These are phyloP conservation scores for Trichoderma atrobrunneum DNA, from an alignment of 2,329 filamentous ascomycete species.

Conservation along the genomic window DNA sequence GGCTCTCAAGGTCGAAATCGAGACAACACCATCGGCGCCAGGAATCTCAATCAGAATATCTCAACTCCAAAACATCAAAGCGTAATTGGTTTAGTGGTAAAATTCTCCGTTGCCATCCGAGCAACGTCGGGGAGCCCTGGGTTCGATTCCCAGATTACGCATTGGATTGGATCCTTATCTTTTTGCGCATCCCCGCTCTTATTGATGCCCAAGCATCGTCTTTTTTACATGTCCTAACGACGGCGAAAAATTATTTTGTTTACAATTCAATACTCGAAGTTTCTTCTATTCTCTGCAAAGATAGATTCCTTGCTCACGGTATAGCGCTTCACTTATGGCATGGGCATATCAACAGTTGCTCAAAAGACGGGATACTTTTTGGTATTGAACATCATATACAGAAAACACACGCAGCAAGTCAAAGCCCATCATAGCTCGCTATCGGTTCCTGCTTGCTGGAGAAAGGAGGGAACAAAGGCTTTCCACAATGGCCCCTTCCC, in stretches of 20 bases:
- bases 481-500: neutral
- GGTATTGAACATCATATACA: neutral
- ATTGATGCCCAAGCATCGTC: neutral
- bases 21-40: neutral
- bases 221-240: neutral
- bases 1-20: neutral
- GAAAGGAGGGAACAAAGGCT: slow-evolving; percentile 16
- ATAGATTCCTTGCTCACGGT: neutral
- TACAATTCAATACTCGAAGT: neutral
- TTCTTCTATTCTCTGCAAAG: neutral
- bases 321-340: neutral
- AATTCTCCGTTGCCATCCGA: slow-evolving; percentile 24
- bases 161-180: neutral
- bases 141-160: slow-evolving; percentile 25
- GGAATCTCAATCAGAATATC: neutral
- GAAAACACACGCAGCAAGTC: neutral
- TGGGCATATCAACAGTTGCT: neutral
- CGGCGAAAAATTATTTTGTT: neutral
- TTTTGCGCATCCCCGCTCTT: neutral
- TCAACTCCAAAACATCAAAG: neutral
- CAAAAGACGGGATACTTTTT: neutral
- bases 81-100: slow-evolving; percentile 26
- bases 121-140: slow-evolving; percentile 22
- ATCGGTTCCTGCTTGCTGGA: neutral
- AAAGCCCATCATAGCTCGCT: neutral